Conservation (phyloP, 768 basidiomycete species). For the Psilocybe sp. region DNA sequence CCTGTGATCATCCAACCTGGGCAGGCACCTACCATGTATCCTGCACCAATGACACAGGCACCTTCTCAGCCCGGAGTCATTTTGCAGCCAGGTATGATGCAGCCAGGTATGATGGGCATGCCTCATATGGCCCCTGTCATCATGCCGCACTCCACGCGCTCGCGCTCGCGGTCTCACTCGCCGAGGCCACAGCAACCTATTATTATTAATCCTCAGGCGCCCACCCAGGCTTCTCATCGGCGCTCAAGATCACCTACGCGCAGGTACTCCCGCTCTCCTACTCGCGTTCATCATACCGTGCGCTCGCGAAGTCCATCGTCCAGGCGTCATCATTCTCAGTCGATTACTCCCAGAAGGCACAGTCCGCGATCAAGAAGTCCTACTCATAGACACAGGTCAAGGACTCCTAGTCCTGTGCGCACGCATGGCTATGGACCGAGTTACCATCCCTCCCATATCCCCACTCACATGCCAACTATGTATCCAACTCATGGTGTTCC, state of each 20-base stretch:
- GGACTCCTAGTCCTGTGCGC: constrained; percentile 11
- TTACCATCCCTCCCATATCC: no score
- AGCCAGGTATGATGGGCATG: constrained; percentile 1
- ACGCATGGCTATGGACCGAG: background rate
- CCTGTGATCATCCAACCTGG: constrained; percentile 13
- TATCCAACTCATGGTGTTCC: no score
- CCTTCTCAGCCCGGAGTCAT: constrained; percentile 10
- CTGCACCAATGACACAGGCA: constrained; percentile 6
- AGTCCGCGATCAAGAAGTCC: constrained; percentile 12
- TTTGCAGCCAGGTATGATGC: constrained; percentile 3
- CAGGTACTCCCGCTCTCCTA: background rate
- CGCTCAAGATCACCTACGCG: constrained; percentile 5
- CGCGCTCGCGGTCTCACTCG: constrained; percentile 15
- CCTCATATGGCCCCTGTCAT: constrained; percentile 1
- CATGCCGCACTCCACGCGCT: background rate
- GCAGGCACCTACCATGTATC: constrained; percentile 9
- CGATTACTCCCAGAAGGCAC: no score
- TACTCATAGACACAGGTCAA: constrained; percentile 9
- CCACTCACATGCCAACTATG: no score
- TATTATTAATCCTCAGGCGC: background rate
- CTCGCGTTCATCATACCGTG: background rate
- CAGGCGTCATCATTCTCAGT: no score
- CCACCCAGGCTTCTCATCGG: background rate
- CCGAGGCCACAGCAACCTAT: constrained; percentile 12
- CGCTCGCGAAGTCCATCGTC: no score